These are phyloP conservation scores for Colletotrichum sp. DNA, from an alignment of 2,329 filamentous ascomycete genomes.

Conservation along the genomic window DNA sequence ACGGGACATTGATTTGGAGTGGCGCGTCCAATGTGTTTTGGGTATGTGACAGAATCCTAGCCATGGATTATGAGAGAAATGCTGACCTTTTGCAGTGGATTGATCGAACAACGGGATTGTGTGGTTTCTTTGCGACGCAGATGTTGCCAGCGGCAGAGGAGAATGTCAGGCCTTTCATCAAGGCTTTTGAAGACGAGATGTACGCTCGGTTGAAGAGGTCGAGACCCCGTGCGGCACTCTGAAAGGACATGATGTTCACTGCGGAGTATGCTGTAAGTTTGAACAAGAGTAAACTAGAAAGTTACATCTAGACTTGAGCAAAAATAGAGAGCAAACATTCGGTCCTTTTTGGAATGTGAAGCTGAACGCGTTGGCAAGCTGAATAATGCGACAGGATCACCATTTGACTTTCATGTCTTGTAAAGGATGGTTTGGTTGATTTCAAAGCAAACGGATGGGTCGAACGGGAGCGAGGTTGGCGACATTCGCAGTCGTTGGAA, in stretches of 20 bases:
- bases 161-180: constrained; percentile 35
- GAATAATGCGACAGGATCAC: background rate
- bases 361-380: background rate
- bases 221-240: background rate
- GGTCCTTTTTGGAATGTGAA: background rate
- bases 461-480: background rate
- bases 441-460: background rate
- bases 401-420: background rate
- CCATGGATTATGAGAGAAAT: accelerated
- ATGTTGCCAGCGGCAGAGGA: constrained; percentile 45
- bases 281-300: accelerated
- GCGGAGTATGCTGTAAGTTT: accelerated
- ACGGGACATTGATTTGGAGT: constrained; percentile 46
- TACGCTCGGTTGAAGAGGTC: constrained; percentile 33
- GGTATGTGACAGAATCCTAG: constrained; percentile 33
- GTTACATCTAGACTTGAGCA: background rate
- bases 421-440: background rate
- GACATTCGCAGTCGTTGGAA: accelerated
- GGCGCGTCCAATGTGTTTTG: constrained; percentile 52
- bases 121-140: constrained; percentile 46
- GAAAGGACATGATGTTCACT: background rate
- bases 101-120: constrained; percentile 41
- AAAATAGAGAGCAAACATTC: background rate
- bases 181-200: constrained; percentile 41
- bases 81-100: constrained; percentile 27